Evolutionary conservation across 2,329 filamentous ascomycete species (phyloP).

Genomic region (Cadophora luteo-olivacea): DNA sequence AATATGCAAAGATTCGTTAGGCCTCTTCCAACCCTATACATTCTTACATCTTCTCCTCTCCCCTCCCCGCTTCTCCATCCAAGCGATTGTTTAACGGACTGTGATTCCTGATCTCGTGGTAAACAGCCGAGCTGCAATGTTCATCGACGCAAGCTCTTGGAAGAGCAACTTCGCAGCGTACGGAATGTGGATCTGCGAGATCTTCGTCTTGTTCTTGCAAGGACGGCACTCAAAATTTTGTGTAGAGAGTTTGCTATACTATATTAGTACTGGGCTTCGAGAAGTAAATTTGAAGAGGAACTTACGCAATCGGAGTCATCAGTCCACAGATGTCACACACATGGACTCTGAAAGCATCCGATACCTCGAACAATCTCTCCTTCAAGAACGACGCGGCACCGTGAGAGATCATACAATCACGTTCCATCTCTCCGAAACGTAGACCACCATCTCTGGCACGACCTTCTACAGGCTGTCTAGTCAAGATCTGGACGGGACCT

Average conservation of each 20-base stretch:
- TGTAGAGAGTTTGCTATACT: conserved; percentile 83
- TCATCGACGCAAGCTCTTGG: conserved; percentile 98
- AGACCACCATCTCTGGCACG: conserved; percentile 97
- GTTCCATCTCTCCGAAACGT: conserved; percentile 99
- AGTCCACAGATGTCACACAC: conserved; percentile 98
- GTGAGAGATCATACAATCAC: conserved; percentile 99
- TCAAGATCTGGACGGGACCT: conserved; percentile 96
- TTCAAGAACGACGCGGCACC: conserved; percentile 96
- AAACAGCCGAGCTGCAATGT: conserved; percentile 97
- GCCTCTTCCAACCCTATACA: conserved; percentile 24
- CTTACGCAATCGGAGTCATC: conserved; percentile 99
- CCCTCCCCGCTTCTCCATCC: conserved; percentile 7
- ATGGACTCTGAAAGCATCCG: conserved; percentile 96
- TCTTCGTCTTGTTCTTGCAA: conserved; percentile 99
- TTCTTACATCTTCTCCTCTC: conserved; percentile 27
- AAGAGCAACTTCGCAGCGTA: conserved; percentile 98
- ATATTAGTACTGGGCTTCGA: conserved; percentile 45
- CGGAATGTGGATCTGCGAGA: conserved; percentile 96
- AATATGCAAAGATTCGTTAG: conserved; percentile 39
- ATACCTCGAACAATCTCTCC: conserved; percentile 96
- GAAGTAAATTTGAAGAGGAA: conserved; percentile 43
- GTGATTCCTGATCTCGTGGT: conserved; percentile 81
- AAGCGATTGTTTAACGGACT: conserved; percentile 58
- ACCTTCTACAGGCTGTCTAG: conserved; percentile 96
- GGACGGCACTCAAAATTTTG: conserved; percentile 96